Evolutionary conservation across 1,139 yeast species (phyloP), one percentile per base, ranked within the genome.

Genomic region (Yamadazyma blattariae): DNA sequence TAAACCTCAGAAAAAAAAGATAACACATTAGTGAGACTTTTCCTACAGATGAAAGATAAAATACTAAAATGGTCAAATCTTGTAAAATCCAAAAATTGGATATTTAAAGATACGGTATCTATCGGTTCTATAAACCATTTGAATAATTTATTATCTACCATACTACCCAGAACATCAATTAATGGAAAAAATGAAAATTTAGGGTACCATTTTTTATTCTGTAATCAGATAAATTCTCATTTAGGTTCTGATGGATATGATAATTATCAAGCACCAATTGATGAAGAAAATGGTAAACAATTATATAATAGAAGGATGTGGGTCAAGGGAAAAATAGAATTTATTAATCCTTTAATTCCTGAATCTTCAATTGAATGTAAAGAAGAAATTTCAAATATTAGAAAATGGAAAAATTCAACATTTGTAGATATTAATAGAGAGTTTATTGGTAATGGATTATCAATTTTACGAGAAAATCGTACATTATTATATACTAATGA

Each of bases 171-270:
- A 14, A 15, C 5, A 9, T 5, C 11, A 5, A 13, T 3, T 28
- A 8, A 8, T 16, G 19, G 7, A 27, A 16, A 7, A 13, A 14
- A n/a, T 28, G 25, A 11, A 7, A 23, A 23, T 23, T 17, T 18
- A 4, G 95, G 95, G 0, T 79, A 76, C 43, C 89, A 85, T 44
- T 69, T 88, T 39, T 57, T 83, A 3, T 87, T 72, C 54, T 79
- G 79, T 56, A 60, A 69, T 25, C 78, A 74, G 28, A 54, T 60
- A 18, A 88, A 79, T 45, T 35, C 45, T 1, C 56, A 56, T 3
- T 52, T 87, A 18, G 81, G 84, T 1, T 32, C 51, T 2, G 97
- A 90, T 56, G 97, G 97, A 0, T 90, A 87, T 57, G 95, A 86
- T 47, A 70, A 80, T 38, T 78, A 82, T 48, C 95, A 86, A 54